Evolutionary conservation across 768 basidiomycete genomes (phyloP).

Genomic region (Omphalotus guepiniiformis): DNA sequence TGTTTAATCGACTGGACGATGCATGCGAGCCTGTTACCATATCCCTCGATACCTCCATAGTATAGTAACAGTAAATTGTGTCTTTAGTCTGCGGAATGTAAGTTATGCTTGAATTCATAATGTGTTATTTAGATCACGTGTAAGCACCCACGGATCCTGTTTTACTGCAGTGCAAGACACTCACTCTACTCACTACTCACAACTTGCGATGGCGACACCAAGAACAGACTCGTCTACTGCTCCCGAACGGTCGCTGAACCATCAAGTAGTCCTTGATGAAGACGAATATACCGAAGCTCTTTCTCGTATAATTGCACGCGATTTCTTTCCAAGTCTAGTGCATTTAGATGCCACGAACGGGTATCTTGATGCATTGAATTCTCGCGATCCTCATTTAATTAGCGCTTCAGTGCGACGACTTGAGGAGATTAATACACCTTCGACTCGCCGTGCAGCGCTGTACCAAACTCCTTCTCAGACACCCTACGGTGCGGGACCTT

Average conservation of each 20-base stretch:
- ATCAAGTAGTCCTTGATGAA: constrained; percentile 76
- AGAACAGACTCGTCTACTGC: not conserved
- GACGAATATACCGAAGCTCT: constrained; percentile 92
- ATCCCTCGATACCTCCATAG: not conserved
- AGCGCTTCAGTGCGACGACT: constrained; percentile 70
- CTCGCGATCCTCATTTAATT: constrained; percentile 76
- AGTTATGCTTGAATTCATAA: too few species aligned
- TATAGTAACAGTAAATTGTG: constrained; percentile 2
- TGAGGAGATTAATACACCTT: constrained; percentile 54
- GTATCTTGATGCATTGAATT: constrained; percentile 75
- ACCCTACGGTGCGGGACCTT: constrained; percentile 53
- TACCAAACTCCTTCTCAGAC: constrained; percentile 55
- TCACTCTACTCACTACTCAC: too few species aligned
- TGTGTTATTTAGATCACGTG: too few species aligned
- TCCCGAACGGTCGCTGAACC: constrained; percentile 57
- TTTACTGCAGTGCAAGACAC: too few species aligned
- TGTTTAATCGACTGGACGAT: not conserved
- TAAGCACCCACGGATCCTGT: too few species aligned
- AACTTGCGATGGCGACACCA: not conserved
- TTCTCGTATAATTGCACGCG: constrained; percentile 89
- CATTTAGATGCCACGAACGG: constrained; percentile 86
- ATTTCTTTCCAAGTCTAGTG: constrained; percentile 94
- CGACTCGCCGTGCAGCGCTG: constrained; percentile 21
- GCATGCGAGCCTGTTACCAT: constrained; percentile 2
- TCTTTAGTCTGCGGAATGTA: constrained; percentile 1